Base-by-base conservation (phyloP, 306 rosid species). In the Senna tora region DNA sequence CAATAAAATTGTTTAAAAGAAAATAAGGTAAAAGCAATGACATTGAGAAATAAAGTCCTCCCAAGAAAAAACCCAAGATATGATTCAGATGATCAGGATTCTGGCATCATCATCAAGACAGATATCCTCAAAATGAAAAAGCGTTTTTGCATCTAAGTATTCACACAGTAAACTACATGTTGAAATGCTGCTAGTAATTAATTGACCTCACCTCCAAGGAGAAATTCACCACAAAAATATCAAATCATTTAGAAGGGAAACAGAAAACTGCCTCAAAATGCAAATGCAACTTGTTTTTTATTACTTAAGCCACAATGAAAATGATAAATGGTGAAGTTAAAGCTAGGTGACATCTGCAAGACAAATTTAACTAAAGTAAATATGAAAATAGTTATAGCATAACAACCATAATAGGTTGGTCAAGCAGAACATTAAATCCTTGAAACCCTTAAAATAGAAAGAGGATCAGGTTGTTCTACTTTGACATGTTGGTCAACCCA, bases 1-100 rank as follows among this genome's bases (percentile, higher is more conserved):
- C 45, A 56, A 79, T 9, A 71, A 73, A 60, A 19, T 64, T 52
- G 39, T 25, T 36, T 36, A n/a, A 11, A 69, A 71, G 45, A 21
- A 42, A 65, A 69, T 45, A 16, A 20, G 58, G 53, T 51, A 22
- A 42, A 38, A 65, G 62, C 64, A 25, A 43, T 33, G 39, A 38
- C 65, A 6, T 12, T 15, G 33, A 59, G 74, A 62, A 39, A 32
- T 38, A 42, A 43, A 57, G 16, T 72, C 36, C 41, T 71, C 71
- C 59, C 28, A 67, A 4, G 50, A 33, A 71, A 67, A 56, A 82
- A 52, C 4, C 20, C 52, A 5, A 63, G 34, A 55, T 54, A 72
- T 54, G 53, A 25, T 34, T 68, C 36, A 46, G 17, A 8, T 34
- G 43, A 13, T 75, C 9, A 50, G 70, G 67, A 43, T 21, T 34